Evolutionary conservation across 768 basidiomycete species (phyloP), one percentile per base, ranked within the genome.

Genomic region (Hortiboletus campestris): DNA sequence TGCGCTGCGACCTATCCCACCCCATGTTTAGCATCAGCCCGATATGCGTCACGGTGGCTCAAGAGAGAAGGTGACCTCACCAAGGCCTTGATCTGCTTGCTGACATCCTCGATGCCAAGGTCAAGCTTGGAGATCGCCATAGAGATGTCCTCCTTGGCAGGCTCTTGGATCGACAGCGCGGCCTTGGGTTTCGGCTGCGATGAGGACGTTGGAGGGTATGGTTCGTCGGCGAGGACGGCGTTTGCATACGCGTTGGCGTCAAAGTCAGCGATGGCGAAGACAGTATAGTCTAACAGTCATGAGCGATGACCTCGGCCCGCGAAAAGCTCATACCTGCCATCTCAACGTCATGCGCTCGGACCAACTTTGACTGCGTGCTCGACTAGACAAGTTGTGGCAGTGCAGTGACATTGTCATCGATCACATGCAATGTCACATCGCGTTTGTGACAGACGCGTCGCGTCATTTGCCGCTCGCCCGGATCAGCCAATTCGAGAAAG

Each of bases 181-280:
- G 40, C 1, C 25, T 59, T 65, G 35, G 46, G 47, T 43, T 63
- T 71, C 54, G 28, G 63, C 51, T 29, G 68, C 8, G 20, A 51
- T 0, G 63, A 71, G 72, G 70, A 66, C 54, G 71, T 74, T 48
- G 79, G 71, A 13, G 85, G 81, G 67, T 95, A 92, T 0, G 84
- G 68, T 61, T 94, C 88, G 25, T 91, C 89, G 6, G 94, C 88
- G 22, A 98, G 80, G 51, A 96, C 82, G 16, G 91, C 85, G 70
- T 94, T 94, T 3, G 95, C 95, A 68, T 95, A 97, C 40, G 89
- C 88, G 65, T 91, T 89, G 16, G 91, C 80, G 68, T 96, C 88
- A 70, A 98, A 98, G 34, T 85, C 78, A 2, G 84, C 69, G 40
- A 74, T 78, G 29, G 89, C 78, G 66, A 97, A 98, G 44, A 86